Evolutionary conservation across 2,329 filamentous ascomycete genomes (phyloP).

Genomic region (Cladosporium sp.): DNA sequence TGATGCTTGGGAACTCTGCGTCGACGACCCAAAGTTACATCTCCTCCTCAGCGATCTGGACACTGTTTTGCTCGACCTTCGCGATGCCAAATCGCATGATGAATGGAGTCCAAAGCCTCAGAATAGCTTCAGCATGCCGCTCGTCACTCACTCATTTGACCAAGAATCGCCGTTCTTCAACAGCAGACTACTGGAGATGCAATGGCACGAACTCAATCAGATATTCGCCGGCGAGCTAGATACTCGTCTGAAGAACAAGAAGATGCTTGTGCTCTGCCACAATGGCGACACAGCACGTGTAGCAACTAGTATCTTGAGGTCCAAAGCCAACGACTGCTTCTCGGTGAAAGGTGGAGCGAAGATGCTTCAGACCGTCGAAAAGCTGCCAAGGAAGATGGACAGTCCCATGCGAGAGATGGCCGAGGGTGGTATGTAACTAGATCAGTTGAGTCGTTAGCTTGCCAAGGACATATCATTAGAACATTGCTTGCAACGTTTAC

Average conservation of each 20-base stretch:
- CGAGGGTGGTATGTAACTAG: too few species aligned
- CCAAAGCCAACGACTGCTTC: conserved; percentile 35
- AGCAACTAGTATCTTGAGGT: conserved; percentile 51
- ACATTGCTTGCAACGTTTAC: too few species aligned
- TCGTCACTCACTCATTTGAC: conserved; percentile 33
- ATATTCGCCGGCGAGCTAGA: conserved; percentile 35
- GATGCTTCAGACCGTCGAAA: not conserved
- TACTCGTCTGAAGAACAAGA: conserved; percentile 29
- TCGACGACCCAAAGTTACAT: conserved; percentile 35
- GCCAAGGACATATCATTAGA: too few species aligned
- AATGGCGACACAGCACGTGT: conserved; percentile 53
- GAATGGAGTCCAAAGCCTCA: conserved; percentile 45
- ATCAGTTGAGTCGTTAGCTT: too few species aligned
- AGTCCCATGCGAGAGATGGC: not conserved
- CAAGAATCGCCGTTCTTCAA: conserved; percentile 46
- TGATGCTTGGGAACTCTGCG: conserved; percentile 50
- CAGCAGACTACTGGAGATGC: conserved; percentile 37
- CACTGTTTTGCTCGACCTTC: conserved; percentile 22
- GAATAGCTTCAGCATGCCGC: conserved; percentile 31
- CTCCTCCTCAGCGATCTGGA: not conserved
- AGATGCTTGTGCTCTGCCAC: conserved; percentile 50
- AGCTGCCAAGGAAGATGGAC: not conserved
- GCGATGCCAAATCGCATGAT: not conserved
- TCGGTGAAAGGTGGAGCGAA: not conserved
- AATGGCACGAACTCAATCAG: conserved; percentile 48